Conservation (phyloP, 192 early-diverging fungal species). For the Coemansia sp. region DNA sequence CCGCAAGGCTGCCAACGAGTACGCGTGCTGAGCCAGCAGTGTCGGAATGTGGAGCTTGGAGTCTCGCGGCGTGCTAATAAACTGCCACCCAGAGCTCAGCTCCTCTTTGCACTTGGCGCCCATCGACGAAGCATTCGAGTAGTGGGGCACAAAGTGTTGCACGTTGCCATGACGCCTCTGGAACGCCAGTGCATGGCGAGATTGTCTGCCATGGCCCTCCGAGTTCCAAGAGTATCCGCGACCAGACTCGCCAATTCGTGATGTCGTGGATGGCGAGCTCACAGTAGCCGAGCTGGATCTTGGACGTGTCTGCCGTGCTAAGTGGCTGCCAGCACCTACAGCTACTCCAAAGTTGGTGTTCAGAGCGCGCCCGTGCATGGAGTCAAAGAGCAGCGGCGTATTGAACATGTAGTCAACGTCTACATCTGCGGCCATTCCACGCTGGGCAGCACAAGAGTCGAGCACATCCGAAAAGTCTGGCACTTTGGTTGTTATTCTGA, state of each 20-base stretch:
- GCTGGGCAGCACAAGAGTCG: neutral
- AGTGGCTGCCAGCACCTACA: neutral
- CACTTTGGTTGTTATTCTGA: conserved; percentile 41
- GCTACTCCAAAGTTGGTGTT: conserved; percentile 14
- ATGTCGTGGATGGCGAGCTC: conserved; percentile 29
- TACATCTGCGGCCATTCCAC: conserved; percentile 13
- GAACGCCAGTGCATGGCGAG: neutral
- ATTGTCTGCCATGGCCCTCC: neutral
- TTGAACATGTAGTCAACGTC: conserved; percentile 34
- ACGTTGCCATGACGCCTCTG: conserved; percentile 11
- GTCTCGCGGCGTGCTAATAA: conserved; percentile 47
- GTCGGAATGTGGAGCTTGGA: conserved; percentile 47
- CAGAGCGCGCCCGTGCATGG: conserved; percentile 3
- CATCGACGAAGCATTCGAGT: conserved; percentile 24
- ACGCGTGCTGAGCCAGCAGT: conserved; percentile 46
- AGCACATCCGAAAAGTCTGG: conserved; percentile 49
- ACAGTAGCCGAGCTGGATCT: conserved; percentile 18
- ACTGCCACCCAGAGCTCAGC: conserved; percentile 50
- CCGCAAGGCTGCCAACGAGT: conserved; percentile 33
- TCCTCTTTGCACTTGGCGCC: conserved; percentile 7
- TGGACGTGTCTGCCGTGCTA: conserved; percentile 6
- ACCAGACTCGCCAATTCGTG: neutral
- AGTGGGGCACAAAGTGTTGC: conserved; percentile 53
- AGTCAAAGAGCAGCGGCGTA: conserved; percentile 32
- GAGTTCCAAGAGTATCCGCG: conserved; percentile 6